Percentiles rank a stretch among this genome's conserved stretches.
phyloP scores from a whole-genome alignment of 352 stramenopile species.

The Phytophthora colocasiae region DNA sequence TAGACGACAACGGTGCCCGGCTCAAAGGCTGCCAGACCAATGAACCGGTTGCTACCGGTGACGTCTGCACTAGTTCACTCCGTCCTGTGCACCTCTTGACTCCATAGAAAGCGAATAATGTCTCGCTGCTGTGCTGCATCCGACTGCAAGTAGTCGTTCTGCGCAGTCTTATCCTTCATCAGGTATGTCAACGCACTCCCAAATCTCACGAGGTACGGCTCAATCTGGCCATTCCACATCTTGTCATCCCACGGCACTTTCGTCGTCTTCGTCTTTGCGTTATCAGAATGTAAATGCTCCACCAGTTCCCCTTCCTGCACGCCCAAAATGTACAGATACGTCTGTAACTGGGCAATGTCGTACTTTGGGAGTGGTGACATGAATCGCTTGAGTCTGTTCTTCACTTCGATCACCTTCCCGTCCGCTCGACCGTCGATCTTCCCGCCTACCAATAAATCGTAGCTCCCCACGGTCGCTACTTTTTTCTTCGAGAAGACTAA shows the following conservation, averaged over 20 bases:
- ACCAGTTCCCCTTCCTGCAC: conserved; percentile 77
- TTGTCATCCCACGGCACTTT: conserved; percentile 66
- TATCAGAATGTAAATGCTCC: conserved; percentile 71
- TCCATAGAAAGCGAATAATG: conserved; percentile 82
- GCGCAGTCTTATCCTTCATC: conserved; percentile 66
- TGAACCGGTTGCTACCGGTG: too few relatives aligned
- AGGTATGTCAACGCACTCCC: conserved; percentile 74
- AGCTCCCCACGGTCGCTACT: conserved; percentile 51
- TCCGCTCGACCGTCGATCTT: conserved; percentile 84
- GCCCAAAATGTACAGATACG: conserved; percentile 84
- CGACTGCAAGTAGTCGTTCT: conserved; percentile 58
- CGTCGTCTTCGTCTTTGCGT: conserved; percentile 72
- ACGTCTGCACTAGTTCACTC: background rate
- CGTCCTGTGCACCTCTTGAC: conserved; percentile 34
- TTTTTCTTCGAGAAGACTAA: conserved; percentile 80
- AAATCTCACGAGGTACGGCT: conserved; percentile 75
- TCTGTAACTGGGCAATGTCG: conserved; percentile 85
- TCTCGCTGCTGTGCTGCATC: conserved; percentile 58
- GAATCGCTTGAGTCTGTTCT: conserved; percentile 81
- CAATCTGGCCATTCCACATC: conserved; percentile 76
- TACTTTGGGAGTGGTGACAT: conserved; percentile 79
- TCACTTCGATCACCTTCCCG: conserved; percentile 86
- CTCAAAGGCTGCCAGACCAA: too few relatives aligned
- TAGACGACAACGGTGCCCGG: too few relatives aligned
- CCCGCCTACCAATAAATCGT: conserved; percentile 76